phyloP scores from a whole-genome alignment of 129 eudicot genomes.

The Flaveria robusta region DNA sequence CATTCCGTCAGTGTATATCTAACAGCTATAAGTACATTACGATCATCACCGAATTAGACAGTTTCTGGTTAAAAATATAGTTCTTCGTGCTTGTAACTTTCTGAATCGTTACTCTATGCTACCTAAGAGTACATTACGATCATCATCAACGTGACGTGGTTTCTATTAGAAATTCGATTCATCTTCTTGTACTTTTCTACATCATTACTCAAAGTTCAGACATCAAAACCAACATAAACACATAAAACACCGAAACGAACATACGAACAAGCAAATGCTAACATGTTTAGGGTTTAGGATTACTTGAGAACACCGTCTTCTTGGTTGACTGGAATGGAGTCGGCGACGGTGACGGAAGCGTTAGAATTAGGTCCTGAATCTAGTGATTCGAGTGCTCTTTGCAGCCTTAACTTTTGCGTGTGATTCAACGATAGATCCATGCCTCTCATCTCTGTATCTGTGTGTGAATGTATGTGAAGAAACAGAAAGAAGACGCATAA shows the following conservation, averaged over 20 bases:
- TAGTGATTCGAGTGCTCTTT: slow-evolving; percentile 57
- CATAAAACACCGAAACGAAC: not conserved
- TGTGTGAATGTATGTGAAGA: not conserved
- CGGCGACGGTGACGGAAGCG: slow-evolving; percentile 86
- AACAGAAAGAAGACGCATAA: not conserved
- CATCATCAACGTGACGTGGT: too few relatives aligned
- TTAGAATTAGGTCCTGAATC: slow-evolving; percentile 57
- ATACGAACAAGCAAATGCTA: not conserved
- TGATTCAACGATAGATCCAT: slow-evolving; percentile 64
- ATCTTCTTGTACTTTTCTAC: not conserved
- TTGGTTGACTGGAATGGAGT: slow-evolving; percentile 70
- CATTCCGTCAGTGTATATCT: too few relatives aligned
- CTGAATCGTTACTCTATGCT: not conserved
- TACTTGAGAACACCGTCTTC: slow-evolving; percentile 95
- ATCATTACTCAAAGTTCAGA: slow-evolving; percentile 16
- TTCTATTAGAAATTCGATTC: too few relatives aligned
- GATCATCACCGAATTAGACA: not conserved
- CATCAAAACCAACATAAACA: not conserved
- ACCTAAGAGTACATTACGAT: not conserved
- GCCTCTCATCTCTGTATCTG: slow-evolving; percentile 56
- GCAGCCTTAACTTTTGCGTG: slow-evolving; percentile 71
- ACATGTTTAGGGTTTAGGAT: not conserved
- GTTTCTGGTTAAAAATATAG: too few relatives aligned
- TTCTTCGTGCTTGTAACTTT: too few relatives aligned
- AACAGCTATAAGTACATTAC: not conserved